Conservation (phyloP, 805 yeast genomes). For the Kluyveromyces dobzhanskii region DNA sequence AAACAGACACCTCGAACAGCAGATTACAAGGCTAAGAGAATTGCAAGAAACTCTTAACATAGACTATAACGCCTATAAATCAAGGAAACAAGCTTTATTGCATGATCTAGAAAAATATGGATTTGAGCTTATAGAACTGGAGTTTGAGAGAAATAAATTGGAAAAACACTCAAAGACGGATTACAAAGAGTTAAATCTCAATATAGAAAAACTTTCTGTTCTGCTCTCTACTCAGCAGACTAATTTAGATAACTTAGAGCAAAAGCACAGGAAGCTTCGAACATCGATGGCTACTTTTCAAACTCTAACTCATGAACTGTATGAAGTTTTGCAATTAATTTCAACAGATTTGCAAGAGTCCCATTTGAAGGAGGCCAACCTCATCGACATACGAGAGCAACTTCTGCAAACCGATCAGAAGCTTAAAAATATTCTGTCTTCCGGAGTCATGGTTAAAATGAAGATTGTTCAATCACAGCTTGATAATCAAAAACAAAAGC, state of each 20-base stretch:
- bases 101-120: constrained; percentile 54
- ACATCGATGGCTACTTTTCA: constrained; percentile 52
- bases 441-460: constrained; percentile 35
- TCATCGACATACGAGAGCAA: constrained; percentile 44
- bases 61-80: constrained; percentile 58
- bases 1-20: constrained; percentile 50
- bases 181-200: constrained; percentile 43
- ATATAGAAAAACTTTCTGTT: constrained; percentile 43
- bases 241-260: constrained; percentile 35
- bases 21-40: constrained; percentile 51
- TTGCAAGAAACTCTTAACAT: constrained; percentile 52
- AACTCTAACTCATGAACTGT: constrained; percentile 23
- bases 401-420: constrained; percentile 35
- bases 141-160: constrained; percentile 51
- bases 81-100: constrained; percentile 49
- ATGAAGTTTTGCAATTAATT: constrained; percentile 31
- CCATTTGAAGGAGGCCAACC: constrained; percentile 30
- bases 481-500: constrained; percentile 40
- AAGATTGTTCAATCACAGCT: constrained; percentile 35
- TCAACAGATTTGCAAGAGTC: constrained; percentile 39
- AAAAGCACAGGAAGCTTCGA: constrained; percentile 41
- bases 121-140: constrained; percentile 46
- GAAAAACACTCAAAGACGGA: constrained; percentile 54
- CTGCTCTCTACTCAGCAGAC: constrained; percentile 36
- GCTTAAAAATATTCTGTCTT: constrained; percentile 30